Evolutionary conservation across 495 filamentous ascomycete species (phyloP).

Genomic region (Evernia prunastri): DNA sequence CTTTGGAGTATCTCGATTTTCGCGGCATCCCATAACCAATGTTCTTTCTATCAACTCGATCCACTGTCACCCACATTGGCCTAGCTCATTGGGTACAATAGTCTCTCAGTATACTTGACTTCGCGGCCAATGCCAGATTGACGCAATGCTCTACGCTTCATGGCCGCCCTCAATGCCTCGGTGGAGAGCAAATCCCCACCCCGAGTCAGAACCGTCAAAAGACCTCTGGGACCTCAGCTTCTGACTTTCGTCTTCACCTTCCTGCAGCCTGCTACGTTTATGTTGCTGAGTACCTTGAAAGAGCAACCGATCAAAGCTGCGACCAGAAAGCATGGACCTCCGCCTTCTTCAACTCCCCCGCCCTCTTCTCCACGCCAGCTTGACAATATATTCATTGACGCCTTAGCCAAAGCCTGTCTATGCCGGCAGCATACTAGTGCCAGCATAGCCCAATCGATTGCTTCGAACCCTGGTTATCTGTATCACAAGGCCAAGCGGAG

Average conservation of each 20-base stretch:
- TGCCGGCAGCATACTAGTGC: conserved; percentile 51
- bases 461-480: background rate
- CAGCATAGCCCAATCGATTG: background rate
- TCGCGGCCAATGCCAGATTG: conserved; percentile 25
- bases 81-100: background rate
- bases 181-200: conserved; percentile 44
- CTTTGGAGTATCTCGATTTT: background rate
- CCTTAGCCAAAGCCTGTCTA: conserved; percentile 56
- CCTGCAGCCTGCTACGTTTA: conserved; percentile 19
- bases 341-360: conserved; percentile 34
- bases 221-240: conserved; percentile 38
- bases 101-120: background rate
- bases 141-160: conserved; percentile 59
- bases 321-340: conserved; percentile 31
- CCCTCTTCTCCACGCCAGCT: conserved; percentile 34
- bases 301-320: conserved; percentile 22
- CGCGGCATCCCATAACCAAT: background rate
- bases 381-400: conserved; percentile 56
- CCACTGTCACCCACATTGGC: background rate
- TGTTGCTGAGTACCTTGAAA: conserved; percentile 12
- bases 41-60: background rate
- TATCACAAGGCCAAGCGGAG: conserved; percentile 22
- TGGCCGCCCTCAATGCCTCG: conserved; percentile 54
- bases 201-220: conserved; percentile 43
- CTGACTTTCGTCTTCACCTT: conserved; percentile 38